Evolutionary conservation across 371 early-diverging fungal genomes (phyloP), one percentile per base, ranked within the genome.

Genomic region (Gilbertella persicaria): DNA sequence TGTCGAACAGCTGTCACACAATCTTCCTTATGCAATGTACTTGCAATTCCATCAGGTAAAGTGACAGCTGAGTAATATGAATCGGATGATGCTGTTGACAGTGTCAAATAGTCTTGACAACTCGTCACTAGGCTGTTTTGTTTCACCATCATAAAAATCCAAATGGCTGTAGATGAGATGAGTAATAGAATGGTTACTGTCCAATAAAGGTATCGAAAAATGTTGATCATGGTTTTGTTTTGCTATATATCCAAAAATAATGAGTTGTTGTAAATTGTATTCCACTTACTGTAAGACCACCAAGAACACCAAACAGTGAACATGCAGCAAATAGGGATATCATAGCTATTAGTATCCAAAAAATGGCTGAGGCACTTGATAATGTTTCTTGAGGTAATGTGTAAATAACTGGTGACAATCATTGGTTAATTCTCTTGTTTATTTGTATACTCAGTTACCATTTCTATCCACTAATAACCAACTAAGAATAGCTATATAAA

Each of bases 231-330:
- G 7, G 9, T 53, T 38, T 58, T 13, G 25, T 58, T 63, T 63
- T 63, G 52, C 64, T 62, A 33, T 23, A 2, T 12, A 38, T 8
- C 10, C n/a, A 23, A 55, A 40, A 23, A 26, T 16, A 28, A 14
- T 8, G 21, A 10, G 5, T 3, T 33, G 5, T 4, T 26, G 13
- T 24, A 26, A 16, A 17, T 17, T 25, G 5, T 14, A 17, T 1
- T 12, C 28, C 13, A 30, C 46, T 44, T 58, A 58, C 64, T 33
- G 59, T 53, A 9, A 58, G 38, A 17, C 64, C 50, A 33, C 59
- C 64, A 40, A 59, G 26, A 12, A 58, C 45, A 36, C 64, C 64
- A 23, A 63, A 59, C 4, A 59, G 39, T 17, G 59, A 54, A 26
- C 59, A 45, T 2, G 35, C 36, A 21, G 64, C 29, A 45, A 58